Base-by-base conservation (phyloP, 768 basidiomycete genomes). In the Tricholoma saponaceum region DNA sequence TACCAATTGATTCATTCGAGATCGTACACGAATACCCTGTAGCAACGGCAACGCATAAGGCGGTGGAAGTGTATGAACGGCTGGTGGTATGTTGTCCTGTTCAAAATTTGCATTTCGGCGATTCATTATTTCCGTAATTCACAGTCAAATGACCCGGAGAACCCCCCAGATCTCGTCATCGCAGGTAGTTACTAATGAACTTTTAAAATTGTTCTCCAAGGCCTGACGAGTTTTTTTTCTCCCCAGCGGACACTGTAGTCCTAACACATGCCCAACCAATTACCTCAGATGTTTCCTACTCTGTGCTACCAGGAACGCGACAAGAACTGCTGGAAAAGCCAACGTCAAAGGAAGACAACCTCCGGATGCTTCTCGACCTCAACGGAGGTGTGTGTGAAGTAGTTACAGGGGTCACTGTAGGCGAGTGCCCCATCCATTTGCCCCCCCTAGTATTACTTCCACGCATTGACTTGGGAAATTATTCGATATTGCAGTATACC, bases 321-420 rank as follows among this genome's bases (percentile, higher is more conserved):
- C 92, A 92, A 56, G 90, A 93, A 52, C 76, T 98, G 6, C 75
- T 98, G 1, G 97, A 99, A 72, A 99, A 98, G 68, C 97, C 97
- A 0, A 47, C 59, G 0, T 82, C 82, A 8, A 89, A 90, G 65
- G 84, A 76, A 26, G 95, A 98, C 58, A 89, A 98, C 69, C 66
- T 90, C 49, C 82, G 90, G 22, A 96, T 94, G 91, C 77, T 99
- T 55, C 74, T 89, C 49, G 90, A 94, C 58, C 76, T 97, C 60
- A 94, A 95, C 52, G 96, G 94, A 6, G 78, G 81, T 51, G 81
- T 86, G 0, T 96, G 95, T 63, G 91, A 96, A 69, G 93, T 98
- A 20, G 92, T 97, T 20, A 98, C 95, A 0, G 96, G 95, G 8
- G 84, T 98, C 16, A 81, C 84, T 13, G 71, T 98, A 10, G 90